Evolutionary conservation across 2,329 filamentous ascomycete genomes (phyloP), one percentile per base, ranked within the genome.

Genomic region (Capronia americana): DNA sequence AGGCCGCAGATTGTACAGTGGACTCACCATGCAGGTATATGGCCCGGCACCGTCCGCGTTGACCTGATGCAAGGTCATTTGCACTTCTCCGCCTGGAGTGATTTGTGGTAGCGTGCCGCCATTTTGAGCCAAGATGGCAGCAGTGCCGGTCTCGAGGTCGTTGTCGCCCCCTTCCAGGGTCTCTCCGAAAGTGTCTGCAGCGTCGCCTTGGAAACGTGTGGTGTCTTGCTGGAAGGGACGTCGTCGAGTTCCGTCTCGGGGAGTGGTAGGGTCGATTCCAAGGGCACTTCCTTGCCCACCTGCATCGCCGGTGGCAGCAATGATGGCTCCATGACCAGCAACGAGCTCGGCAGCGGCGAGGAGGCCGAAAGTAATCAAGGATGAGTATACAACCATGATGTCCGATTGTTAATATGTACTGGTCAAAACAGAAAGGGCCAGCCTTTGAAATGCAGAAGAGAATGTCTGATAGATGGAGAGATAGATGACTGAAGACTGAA

Each of bases 11-110:
- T 11, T 20, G 17, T 7, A 11, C 8, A 23, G 5, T 3, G 44
- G 20, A 23, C 44, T 48, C 44, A 48, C 44, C 82, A 87, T 87
- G 79, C 87, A 89, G 6, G 80, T 84, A 77, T 88, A 90, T 1
- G 87, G 87, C 11, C 88, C 88, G 66, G 85, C 88, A 65, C 88
- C 88, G 70, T 90, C 88, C 44, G 81, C 81, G 77, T 90, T 90
- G 75, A 90, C 87, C 75, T 90, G 87, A 78, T 89, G 88, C 10
- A 90, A 79, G 1, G 86, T 89, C 82, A 90, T 89, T 71, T 79
- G 79, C 67, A 90, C 72, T 63, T 81, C 72, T 64, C 88, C 88
- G 57, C 87, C 87, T 0, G 80, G 72, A 6, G 80, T 81, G 71
- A 90, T 79, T 78, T 90, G 87, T 11, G 88, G 87, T 26, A 90